Evolutionary conservation across 805 yeast genomes (phyloP), one percentile per base, ranked within the genome.

Genomic region (Saccharomycopsis guyanensis): DNA sequence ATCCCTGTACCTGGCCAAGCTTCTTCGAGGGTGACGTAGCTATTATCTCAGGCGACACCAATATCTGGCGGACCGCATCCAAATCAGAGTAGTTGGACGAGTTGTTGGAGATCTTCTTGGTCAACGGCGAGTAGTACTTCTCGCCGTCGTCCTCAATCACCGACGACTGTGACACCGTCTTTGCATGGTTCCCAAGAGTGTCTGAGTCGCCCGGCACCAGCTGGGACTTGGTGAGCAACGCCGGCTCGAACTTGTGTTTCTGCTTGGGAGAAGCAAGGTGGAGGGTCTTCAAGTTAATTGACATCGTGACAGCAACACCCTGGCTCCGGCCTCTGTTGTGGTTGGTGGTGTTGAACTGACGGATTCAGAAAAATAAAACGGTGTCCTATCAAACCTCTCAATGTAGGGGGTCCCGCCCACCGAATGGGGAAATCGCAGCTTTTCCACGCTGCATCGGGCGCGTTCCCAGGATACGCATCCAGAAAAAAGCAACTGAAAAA

Each of bases 81-180:
- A 50, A 24, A 23, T 50, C 53, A 15, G 31, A 41, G 19, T 36
- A 46, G 31, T 34, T 46, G 12, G 45, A 41, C 7, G 46, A 42
- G 25, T 46, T 46, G 24, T 42, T 46, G 5, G 46, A 42, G 15
- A 25, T 36, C 22, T 43, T 39, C 31, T 49, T 49, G 16, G 36
- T 15, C 8, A 49, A 29, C 3, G 52, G 52, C 3, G 46, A 42
- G 27, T 49, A 49, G 31, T 45, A 49, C 23, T 49, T 49, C 36
- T 49, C 52, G 13, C 52, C 52, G 18, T 49, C 46, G 42, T 49
- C 47, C 34, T 49, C 52, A 25, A 49, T 45, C 12, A 49, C 46
- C 12, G 46, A 40, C 3, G 52, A 49, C 13, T 40, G 40, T 3
- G 49, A 45, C 10, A 34, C 16, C 6, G 43, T 25, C 22, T 49